Evolutionary conservation across 1,284 basidiomycete species (phyloP).

Genomic region (Tilletia caries): DNA sequence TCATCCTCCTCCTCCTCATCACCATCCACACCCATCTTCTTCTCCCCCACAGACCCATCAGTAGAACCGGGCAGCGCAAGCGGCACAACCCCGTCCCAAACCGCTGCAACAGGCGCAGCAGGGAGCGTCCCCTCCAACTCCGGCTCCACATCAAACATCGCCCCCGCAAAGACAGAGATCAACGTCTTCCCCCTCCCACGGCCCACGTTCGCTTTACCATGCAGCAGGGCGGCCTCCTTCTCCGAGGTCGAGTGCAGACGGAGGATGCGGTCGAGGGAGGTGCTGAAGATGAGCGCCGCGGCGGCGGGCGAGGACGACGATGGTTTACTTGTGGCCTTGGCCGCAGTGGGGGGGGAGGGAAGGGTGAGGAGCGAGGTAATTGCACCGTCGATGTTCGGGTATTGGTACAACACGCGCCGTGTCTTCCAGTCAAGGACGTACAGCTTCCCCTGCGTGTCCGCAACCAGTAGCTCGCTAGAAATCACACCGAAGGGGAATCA

Average conservation of each 20-base stretch:
- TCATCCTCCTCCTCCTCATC: neutral
- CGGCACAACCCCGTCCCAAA: slow-evolving; percentile 14
- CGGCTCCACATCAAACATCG: neutral
- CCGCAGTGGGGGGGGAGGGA: neutral
- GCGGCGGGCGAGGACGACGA: neutral
- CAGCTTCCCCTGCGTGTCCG: slow-evolving; percentile 32
- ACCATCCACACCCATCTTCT: neutral
- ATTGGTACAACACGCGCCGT: slow-evolving; percentile 30
- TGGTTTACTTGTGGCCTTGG: neutral
- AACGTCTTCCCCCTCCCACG: neutral
- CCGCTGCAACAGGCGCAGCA: slow-evolving; percentile 9
- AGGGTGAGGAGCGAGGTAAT: neutral
- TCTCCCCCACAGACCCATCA: neutral
- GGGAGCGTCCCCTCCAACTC: slow-evolving; percentile 1
- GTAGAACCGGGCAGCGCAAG: neutral
- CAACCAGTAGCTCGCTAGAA: slow-evolving; percentile 30
- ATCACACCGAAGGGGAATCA: neutral
- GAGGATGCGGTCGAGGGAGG: slow-evolving; percentile 14
- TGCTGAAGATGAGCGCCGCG: neutral
- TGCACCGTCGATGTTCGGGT: slow-evolving; percentile 15
- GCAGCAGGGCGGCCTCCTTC: neutral
- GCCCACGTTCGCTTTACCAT: neutral
- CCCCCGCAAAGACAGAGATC: neutral
- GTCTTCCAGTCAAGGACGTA: slow-evolving; percentile 34
- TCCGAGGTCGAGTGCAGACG: slow-evolving; percentile 8